These are phyloP conservation scores for Lachnellula cervina DNA, from an alignment of 2,329 filamentous ascomycete species.

Conservation along the genomic window DNA sequence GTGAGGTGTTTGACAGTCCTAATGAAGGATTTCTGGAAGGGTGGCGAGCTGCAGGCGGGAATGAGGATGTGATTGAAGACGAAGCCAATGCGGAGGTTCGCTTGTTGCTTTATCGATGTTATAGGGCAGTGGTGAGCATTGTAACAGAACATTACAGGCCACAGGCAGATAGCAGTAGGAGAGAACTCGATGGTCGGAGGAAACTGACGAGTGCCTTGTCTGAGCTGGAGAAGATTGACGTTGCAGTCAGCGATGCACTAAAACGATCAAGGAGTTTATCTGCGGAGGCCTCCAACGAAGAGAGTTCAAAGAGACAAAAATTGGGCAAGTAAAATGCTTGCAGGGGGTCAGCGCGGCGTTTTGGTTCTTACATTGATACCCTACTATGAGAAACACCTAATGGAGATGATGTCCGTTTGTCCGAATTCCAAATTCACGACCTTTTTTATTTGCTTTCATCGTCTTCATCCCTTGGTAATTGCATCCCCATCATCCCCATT, in stretches of 20 bases:
- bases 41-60: slow-evolving; percentile 28
- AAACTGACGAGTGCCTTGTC: slow-evolving; percentile 44
- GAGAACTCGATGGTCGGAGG: slow-evolving; percentile 50
- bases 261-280: slow-evolving; percentile 24
- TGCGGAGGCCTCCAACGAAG: slow-evolving; percentile 2
- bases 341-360: slow-evolving; percentile 17
- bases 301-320: slow-evolving; percentile 21
- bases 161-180: slow-evolving; percentile 41
- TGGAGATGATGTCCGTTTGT: slow-evolving; percentile 8
- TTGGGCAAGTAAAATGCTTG: slow-evolving; percentile 7
- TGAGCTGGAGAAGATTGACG: slow-evolving; percentile 38
- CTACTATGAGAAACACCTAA: slow-evolving; percentile 9
- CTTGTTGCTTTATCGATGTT: slow-evolving; percentile 53
- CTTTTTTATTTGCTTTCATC: slow-evolving; percentile 1
- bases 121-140: slow-evolving; percentile 48
- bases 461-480: slow-evolving; percentile 73
- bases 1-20: slow-evolving; percentile 43
- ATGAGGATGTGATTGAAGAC: slow-evolving; percentile 38
- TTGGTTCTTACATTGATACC: slow-evolving; percentile 17
- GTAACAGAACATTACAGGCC: slow-evolving; percentile 53
- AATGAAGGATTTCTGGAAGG: slow-evolving; percentile 44
- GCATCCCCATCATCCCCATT: slow-evolving; percentile 78
- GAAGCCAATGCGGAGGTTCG: slow-evolving; percentile 40
- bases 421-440: neutral
- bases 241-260: slow-evolving; percentile 11